Base-by-base conservation (phyloP, 139 green algal genomes). In the Ulvella scutata region DNA sequence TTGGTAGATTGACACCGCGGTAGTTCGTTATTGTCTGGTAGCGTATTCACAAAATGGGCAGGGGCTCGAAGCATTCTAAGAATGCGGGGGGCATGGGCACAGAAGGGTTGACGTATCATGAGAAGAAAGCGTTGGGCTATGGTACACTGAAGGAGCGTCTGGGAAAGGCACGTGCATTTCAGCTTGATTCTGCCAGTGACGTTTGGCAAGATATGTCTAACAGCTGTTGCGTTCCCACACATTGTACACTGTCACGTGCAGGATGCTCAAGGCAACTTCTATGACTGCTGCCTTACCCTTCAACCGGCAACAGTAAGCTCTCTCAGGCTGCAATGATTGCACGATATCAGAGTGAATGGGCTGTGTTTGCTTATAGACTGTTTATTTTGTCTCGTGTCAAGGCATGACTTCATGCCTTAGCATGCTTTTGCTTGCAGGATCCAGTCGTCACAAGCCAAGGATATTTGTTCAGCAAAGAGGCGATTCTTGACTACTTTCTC, bases 1-100 rank as follows among this genome's bases (percentile, higher is more conserved):
- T n/a, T n/a, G n/a, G n/a, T n/a, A n/a, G n/a, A n/a, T n/a, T n/a
- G n/a, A n/a, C n/a, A n/a, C n/a, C n/a, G n/a, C n/a, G n/a, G n/a
- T n/a, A n/a, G n/a, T n/a, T n/a, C 43, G 43, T 61, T 61, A 61
- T 61, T 61, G 23, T 61, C 23, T n/a, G 43, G 23, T n/a, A n/a
- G 23, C 23, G 23, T 61, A 61, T 37, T 44, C 37, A 0, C 37
- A 79, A 21, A 3, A 93, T 89, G 82, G 88, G 88, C 17, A 76
- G 78, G 34, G 87, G 89, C 2, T 81, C 83, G 23, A 74, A 87
- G 3, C 92, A 97, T 77, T 89, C 79, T 75, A 97, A 98, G 61
- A 96, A 98, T 92, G 93, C 92, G 10, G 93, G 92, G 1, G 84
- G 83, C 23, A 96, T 95, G 87, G 92, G 92, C 37, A 78, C 75